Conservation (phyloP, 306 rosid genomes). For the Nissolia schottii region DNA sequence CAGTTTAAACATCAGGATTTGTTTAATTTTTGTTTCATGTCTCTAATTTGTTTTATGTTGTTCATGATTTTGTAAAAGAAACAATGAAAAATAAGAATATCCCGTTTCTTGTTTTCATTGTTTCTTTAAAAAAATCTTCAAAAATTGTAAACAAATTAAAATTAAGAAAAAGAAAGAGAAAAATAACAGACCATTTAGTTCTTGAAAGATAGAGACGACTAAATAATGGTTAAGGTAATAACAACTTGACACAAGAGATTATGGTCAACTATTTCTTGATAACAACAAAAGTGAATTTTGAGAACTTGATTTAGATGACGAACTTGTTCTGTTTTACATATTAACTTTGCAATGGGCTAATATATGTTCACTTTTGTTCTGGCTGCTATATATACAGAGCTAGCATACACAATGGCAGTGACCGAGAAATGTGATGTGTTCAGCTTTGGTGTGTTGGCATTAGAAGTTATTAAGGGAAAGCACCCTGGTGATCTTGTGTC, state of each 20-base stretch:
- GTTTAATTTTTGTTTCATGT: no score
- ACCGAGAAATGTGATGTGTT: constrained; percentile 37
- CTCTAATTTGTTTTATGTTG: no score
- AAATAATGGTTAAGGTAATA: neutral
- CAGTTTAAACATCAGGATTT: no score
- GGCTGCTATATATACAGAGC: constrained; percentile 25
- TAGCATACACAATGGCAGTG: constrained; percentile 32
- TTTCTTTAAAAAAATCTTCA: no score
- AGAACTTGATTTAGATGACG: neutral
- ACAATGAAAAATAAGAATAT: no score
- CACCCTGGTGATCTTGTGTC: constrained; percentile 41
- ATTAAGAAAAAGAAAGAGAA: no score
- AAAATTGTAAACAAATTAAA: no score
- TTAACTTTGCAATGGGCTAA: neutral
- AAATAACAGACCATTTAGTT: no score
- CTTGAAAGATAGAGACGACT: neutral
- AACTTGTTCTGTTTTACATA: neutral
- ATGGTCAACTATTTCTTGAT: neutral
- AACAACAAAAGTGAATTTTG: neutral
- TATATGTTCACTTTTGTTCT: neutral
- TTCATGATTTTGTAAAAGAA: no score
- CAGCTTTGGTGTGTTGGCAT: constrained; percentile 34
- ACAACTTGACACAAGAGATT: neutral
- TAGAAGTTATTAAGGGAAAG: constrained; percentile 30
- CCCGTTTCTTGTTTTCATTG: no score